Evolutionary conservation across 306 rosid genomes (phyloP), one percentile per base, ranked within the genome.

Genomic region (Styphnolobium japonicum): DNA sequence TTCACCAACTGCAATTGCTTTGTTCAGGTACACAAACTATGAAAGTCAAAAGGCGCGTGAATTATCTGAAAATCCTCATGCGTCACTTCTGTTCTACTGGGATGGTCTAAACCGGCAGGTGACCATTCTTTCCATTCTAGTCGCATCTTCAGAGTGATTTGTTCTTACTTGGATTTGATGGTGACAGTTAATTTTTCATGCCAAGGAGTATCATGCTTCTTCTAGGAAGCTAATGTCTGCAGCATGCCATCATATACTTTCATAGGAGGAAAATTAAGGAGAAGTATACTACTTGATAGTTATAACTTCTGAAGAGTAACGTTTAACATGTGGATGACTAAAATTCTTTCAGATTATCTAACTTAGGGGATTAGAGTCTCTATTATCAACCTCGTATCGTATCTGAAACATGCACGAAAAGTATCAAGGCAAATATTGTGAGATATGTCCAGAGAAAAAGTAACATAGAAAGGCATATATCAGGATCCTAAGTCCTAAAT

Each of bases 21-120:
- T 86, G 52, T 83, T 40, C 86, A 96, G 99, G 99, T 91, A 85
- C 83, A 96, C 97, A 53, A 96, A 96, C 85, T 93, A 91, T 86
- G 98, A 86, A 76, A 96, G 98, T 90, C 92, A 1, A 75, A 96
- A 96, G 88, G 97, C 87, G 19, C 84, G 31, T 49, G 89, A 92
- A 18, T 88, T 96, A 85, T 86, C 88, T 63, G 92, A 90, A 87
- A 95, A 93, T 90, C 90, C 99, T 36, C 87, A 75, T 57, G 99
- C 98, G 49, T 80, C 98, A 11, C 90, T 96, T 86, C 94, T 93
- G 76, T 96, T 96, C 89, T 88, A 79, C 49, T 96, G 99, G 99
- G 97, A 90, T 40, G 91, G 91, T 73, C 86, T 90, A 82, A 93
- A 93, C 75, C 88, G 97, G 55, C 94, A 91, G 94, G 98, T 89